Evolutionary conservation across 345 rosid genomes (phyloP), one percentile per base, ranked within the genome.

Genomic region (Eucalyptus coolabah): DNA sequence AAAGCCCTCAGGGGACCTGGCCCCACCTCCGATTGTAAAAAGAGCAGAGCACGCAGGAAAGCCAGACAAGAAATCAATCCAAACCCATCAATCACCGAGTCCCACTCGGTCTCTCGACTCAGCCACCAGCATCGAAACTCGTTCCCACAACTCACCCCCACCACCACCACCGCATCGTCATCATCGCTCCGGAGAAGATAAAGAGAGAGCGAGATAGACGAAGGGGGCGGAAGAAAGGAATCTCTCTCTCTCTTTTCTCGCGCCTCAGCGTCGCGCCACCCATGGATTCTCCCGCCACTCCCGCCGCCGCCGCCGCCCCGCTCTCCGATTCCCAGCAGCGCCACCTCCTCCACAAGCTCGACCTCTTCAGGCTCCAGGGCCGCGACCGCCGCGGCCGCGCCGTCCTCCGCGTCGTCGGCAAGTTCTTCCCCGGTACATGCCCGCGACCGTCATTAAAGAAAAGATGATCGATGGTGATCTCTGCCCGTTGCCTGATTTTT

Each of bases 331-430:
- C 83, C 47, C 94, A 93, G 32, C 93, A 93, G 53, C 87, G 89
- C n/a, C 91, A 54, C 60, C 94, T 92, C 80, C 67, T 93, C 32
- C 92, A 91, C 34, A 92, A 93, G 90, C 93, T 92, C 47, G 88
- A 92, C 30, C 83, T 92, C 53, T 93, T 94, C 94, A 91, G 89
- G 91, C 51, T 94, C 89, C 93, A 93, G 87, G 95, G 96, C 87
- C 87, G 93, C 15, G 95, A 93, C 63, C 94, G 90, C 67, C 94
- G 83, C 28, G 93, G 94, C 86, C 94, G 88, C 34, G 90, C 88
- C 32, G 90, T 94, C 86, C 93, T 95, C 87, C 92, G 86, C 86
- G 51, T 94, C 89, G 86, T 92, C 90, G 95, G 93, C 90, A 93
- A 92, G 72, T 56, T 88, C 89, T 94, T 95, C 89, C 93, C 94